These are phyloP conservation scores for Bretschneidera sinensis DNA, from an alignment of 345 rosid genomes.

Conservation along the genomic window DNA sequence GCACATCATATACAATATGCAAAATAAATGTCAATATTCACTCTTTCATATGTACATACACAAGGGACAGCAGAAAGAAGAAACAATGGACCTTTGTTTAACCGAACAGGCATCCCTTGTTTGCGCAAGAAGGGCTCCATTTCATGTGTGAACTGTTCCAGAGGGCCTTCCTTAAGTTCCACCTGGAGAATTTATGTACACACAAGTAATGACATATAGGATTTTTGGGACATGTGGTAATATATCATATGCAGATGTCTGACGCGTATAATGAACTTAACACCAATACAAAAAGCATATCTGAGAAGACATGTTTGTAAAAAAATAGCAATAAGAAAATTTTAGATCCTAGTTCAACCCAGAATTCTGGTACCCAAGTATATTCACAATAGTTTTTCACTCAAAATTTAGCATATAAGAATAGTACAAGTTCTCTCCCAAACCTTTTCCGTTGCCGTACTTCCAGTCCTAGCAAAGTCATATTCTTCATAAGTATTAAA, in stretches of 20 bases:
- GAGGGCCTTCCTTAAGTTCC: conserved; percentile 81
- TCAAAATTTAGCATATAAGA: not conserved
- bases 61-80: conserved; percentile 5
- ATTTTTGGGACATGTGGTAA: too few relatives aligned
- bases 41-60: not conserved
- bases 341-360: not conserved
- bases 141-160: conserved; percentile 90
- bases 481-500: conserved; percentile 74
- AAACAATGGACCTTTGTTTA: conserved; percentile 63
- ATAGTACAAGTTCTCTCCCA: not conserved
- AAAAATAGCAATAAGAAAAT: too few relatives aligned
- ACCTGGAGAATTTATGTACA: conserved; percentile 39
- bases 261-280: too few relatives aligned
- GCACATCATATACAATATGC: conserved; percentile 8
- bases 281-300: not conserved
- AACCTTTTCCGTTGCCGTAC: conserved; percentile 69
- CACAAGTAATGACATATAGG: too few relatives aligned
- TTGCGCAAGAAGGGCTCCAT: conserved; percentile 96
- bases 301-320: too few relatives aligned
- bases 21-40: not conserved
- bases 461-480: conserved; percentile 88
- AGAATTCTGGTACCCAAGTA: not conserved
- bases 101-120: conserved; percentile 93
- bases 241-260: too few relatives aligned
- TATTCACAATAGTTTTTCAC: not conserved